Evolutionary conservation across 192 early-diverging fungal genomes (phyloP).

Genomic region (Linnemannia exigua): DNA sequence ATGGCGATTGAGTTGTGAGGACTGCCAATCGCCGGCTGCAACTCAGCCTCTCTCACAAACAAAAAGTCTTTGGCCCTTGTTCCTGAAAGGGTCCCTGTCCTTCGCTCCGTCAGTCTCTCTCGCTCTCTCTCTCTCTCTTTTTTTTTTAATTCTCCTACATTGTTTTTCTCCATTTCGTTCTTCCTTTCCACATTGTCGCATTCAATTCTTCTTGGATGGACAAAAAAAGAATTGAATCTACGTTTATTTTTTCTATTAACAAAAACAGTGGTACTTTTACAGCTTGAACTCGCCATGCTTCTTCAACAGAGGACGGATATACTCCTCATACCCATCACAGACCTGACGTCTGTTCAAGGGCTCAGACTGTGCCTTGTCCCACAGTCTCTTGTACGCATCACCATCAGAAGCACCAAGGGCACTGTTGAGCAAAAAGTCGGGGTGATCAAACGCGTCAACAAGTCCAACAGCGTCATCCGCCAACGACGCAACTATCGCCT

Average conservation of each 20-base stretch:
- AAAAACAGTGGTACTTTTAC: neutral
- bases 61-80: too few species aligned
- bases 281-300: constrained; percentile 51
- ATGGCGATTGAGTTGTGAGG: too few species aligned
- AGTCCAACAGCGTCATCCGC: constrained; percentile 80
- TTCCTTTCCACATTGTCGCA: neutral
- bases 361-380: constrained; percentile 49
- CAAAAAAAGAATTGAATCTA: neutral
- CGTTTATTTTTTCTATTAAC: neutral
- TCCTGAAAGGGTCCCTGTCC: too few species aligned
- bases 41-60: too few species aligned
- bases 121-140: too few species aligned
- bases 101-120: too few species aligned
- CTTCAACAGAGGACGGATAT: constrained; percentile 50
- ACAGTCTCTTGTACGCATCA: constrained; percentile 73
- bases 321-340: constrained; percentile 54
- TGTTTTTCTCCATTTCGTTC: too few species aligned
- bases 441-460: constrained; percentile 81
- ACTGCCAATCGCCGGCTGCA: too few species aligned
- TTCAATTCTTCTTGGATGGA: neutral
- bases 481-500: constrained; percentile 59
- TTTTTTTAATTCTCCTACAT: too few species aligned
- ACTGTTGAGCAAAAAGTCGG: constrained; percentile 81
- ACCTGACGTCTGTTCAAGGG: constrained; percentile 51
- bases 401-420: constrained; percentile 81